phyloP scores from a whole-genome alignment of 768 basidiomycete genomes.

The Xanthoconium stramineum region DNA sequence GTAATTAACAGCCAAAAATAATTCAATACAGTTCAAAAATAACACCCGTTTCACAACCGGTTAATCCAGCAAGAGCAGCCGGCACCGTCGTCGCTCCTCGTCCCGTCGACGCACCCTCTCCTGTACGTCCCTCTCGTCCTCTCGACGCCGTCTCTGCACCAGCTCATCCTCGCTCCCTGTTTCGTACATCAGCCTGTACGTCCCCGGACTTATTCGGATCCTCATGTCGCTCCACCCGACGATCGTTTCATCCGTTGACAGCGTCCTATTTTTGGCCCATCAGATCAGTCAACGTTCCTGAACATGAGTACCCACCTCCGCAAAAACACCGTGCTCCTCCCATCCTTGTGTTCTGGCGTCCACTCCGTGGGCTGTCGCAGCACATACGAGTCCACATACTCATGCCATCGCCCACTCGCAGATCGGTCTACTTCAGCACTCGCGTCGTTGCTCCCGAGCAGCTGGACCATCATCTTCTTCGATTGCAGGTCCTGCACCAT shows the following conservation, averaged over 20 bases:
- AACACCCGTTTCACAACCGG: neutral
- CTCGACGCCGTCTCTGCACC: slow-evolving; percentile 36
- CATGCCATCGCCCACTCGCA: slow-evolving; percentile 59
- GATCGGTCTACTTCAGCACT: slow-evolving; percentile 56
- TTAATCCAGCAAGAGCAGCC: slow-evolving; percentile 12
- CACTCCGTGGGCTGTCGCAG: slow-evolving; percentile 71
- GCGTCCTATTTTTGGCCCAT: slow-evolving; percentile 48
- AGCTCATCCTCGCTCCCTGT: slow-evolving; percentile 58
- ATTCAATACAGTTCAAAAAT: neutral
- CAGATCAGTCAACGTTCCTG: slow-evolving; percentile 18
- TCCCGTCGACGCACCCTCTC: slow-evolving; percentile 44
- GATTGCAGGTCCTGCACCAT: slow-evolving; percentile 48
- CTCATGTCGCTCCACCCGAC: slow-evolving; percentile 23
- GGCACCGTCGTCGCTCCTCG: slow-evolving; percentile 55
- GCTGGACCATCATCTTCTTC: slow-evolving; percentile 56
- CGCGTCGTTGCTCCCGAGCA: slow-evolving; percentile 61
- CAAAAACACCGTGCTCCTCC: slow-evolving; percentile 48
- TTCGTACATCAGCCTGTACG: slow-evolving; percentile 72
- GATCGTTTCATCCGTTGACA: slow-evolving; percentile 35
- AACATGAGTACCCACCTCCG: slow-evolving; percentile 46
- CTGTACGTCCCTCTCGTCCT: slow-evolving; percentile 33
- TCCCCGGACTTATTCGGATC: slow-evolving; percentile 55
- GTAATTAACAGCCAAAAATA: slow-evolving; percentile 17
- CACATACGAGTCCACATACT: slow-evolving; percentile 72
- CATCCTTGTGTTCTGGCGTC: slow-evolving; percentile 42